A percentile compares a stretch with the other conserved stretches of the same genome.
These are phyloP conservation scores for Sporothrix globosa DNA, from an alignment of 2,329 filamentous ascomycete species.

Conservation along the genomic window DNA sequence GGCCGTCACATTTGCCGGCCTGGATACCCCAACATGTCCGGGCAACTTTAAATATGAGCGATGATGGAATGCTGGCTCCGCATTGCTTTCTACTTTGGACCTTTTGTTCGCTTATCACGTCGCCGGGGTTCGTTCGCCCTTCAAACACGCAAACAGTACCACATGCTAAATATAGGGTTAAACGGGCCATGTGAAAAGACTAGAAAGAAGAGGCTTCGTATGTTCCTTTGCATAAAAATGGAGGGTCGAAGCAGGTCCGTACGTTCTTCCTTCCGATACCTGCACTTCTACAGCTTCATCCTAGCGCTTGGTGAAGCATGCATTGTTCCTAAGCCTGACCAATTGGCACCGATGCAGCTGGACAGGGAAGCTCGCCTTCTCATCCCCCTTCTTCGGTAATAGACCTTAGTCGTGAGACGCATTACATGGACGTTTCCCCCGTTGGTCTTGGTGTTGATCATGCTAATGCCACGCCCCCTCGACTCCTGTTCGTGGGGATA, in stretches of 20 bases:
- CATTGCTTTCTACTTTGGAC: conserved; percentile 5
- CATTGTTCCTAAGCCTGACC: too few relatives aligned
- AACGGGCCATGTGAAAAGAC: neutral
- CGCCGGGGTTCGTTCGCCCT: too few relatives aligned
- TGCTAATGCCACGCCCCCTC: conserved; percentile 19
- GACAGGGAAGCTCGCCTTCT: neutral
- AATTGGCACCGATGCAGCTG: too few relatives aligned
- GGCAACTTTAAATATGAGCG: neutral
- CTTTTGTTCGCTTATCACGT: neutral
- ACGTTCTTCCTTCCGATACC: neutral
- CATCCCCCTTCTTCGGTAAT: neutral
- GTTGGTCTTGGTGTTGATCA: neutral
- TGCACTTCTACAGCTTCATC: neutral
- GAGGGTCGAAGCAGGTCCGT: neutral
- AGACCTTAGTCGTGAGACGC: conserved; percentile 15
- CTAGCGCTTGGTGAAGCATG: conserved; percentile 11
- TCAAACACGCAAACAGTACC: neutral
- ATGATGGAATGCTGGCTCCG: neutral
- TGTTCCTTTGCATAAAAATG: conserved; percentile 3
- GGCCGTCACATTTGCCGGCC: conserved; percentile 12
- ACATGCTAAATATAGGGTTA: conserved; percentile 2
- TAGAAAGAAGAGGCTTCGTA: neutral
- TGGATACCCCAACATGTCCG: conserved; percentile 22
- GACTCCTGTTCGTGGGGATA: neutral
- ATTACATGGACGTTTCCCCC: neutral